Base-by-base conservation (phyloP, 371 early-diverging fungal genomes). In the Saksenaea vasiformis region DNA sequence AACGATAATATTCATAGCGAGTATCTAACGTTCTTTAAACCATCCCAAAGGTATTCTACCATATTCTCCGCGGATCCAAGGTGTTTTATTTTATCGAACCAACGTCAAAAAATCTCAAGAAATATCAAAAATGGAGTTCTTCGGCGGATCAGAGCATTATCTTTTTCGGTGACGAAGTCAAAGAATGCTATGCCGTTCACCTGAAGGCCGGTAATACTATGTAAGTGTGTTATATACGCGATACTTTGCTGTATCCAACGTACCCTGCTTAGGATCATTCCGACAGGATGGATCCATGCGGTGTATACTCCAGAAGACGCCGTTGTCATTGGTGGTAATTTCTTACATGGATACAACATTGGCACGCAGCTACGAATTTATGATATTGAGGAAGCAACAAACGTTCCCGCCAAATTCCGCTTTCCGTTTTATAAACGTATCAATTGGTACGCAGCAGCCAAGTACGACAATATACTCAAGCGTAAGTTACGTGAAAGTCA, bases 241-340 rank as follows among this genome's bases (percentile, higher is more conserved):
- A 14, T 35, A 0, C 5, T n/a, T 47, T 62, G 47, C n/a, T 9
- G 14, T 55, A 56, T 11, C 8, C 58, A 56, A 54, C 54, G 55
- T 9, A 17, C 28, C 3, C 44, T 57, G 1, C 19, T 17, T 31
- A 90, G 94, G 83, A 85, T 95, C 36, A 95, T 97, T 58, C 97
- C 97, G 7, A 85, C 93, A 15, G 97, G 96, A 19, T 97, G 97
- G 97, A 96, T 97, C 59, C 96, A 97, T 76, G 92, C 95, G 0
- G 96, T 96, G 2, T 91, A 87, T 64, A 97, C 96, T 3, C 92
- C 93, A 1, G 76, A 78, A 19, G 94, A 95, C 58, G 86, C 95
- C 0, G 75, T 96, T 11, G 96, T 96, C 3, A 93, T 97, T 62
- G 96, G 96, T 8, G 97, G 97, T 22, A 97, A 96, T 71, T 96